Base-by-base conservation (phyloP, 108 stramenopile species). In the Skeletonema marinoi region DNA sequence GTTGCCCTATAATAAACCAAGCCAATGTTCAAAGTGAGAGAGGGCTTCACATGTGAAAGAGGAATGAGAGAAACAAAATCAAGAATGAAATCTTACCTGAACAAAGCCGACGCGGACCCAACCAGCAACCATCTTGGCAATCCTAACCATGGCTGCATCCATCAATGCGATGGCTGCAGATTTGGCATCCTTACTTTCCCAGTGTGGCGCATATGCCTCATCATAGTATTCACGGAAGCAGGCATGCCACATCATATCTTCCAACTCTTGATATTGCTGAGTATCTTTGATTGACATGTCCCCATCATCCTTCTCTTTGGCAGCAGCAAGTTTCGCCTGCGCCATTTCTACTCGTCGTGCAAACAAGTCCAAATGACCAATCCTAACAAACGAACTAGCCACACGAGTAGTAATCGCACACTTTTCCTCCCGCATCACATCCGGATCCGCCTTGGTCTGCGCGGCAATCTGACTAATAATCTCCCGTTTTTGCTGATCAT, bases 51-150 rank as follows among this genome's bases (percentile, higher is more conserved):
- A 46, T n/a, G 44, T 11, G 3, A 46, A 46, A 46, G 4, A 46
- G 16, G 44, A 41, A 12, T 12, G 11, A 41, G 25, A 25, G 25
- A 12, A 0, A 12, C 39, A 41, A 41, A 41, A 16, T 46, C 44
- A 46, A 46, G 39, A 12, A 41, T 10, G 39, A 41, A 35, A 12
- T 9, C 44, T 46, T n/a, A 46, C 44, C 44, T 98, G 98, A n/a
- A 89, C 85, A 85, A 97, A 98, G 31, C 98, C 98, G 7, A 96
- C 94, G 29, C 96, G 87, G n/a, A 95, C 63, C 97, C 96, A 97
- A 29, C 76, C 82, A 5, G 88, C 83, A 2, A 94, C 95, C 90
- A 98, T 91, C 12, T 74, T 60, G 3, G 90, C 88, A 67, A 95
- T 85, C 13, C 78, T 59, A 0, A 69, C 80, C 63, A 90, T 86